Evolutionary conservation across 495 filamentous ascomycete genomes (phyloP), one percentile per base, ranked within the genome.

Genomic region (Xylaria curta): DNA sequence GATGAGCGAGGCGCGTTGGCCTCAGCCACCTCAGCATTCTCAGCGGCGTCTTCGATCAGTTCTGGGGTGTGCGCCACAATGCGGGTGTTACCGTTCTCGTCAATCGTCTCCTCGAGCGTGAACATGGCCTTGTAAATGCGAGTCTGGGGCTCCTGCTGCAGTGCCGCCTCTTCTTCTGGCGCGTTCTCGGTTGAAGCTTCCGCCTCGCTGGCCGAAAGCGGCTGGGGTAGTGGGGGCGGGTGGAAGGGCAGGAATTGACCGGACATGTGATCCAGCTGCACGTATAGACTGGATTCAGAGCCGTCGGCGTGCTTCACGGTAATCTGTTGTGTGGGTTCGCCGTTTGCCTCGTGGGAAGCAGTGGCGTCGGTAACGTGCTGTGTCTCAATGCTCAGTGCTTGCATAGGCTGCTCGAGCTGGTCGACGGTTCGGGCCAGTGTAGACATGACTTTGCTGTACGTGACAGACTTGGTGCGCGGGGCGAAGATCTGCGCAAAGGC

Each of bases 401-500:
- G 77, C 73, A 89, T 85, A 51, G 87, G 83, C 73, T 85, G 83
- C 79, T 96, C 94, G 62, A 97, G 87, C 61, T 87, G 85, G 73
- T 93, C 82, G 49, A 94, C 89, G 40, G 92, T 88, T 61, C 88
- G 87, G 4, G 92, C 90, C 15, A 97, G 85, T 38, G 93, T 96
- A 76, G 92, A 88, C 68, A 95, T 90, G 28, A 96, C 91, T 74
- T 97, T 90, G 49, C 86, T 82, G 42, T 83, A 85, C 65, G 81
- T 78, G 75, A 80, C 82, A 9, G 81, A 73, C 62, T 87, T 87
- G 24, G 85, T 83, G 53, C 87, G 89, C 3, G 86, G 73, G 36
- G 89, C 84, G 79, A 98, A 97, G 75, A 97, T 93, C 47, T 90
- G 84, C 69, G 92, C 90, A 78, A 97, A 97, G 47, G 90, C 86